A percentile compares a stretch with the other conserved stretches of the same genome.
These are phyloP conservation scores for Gossypium turneri DNA, from an alignment of 345 rosid species.

Conservation along the genomic window DNA sequence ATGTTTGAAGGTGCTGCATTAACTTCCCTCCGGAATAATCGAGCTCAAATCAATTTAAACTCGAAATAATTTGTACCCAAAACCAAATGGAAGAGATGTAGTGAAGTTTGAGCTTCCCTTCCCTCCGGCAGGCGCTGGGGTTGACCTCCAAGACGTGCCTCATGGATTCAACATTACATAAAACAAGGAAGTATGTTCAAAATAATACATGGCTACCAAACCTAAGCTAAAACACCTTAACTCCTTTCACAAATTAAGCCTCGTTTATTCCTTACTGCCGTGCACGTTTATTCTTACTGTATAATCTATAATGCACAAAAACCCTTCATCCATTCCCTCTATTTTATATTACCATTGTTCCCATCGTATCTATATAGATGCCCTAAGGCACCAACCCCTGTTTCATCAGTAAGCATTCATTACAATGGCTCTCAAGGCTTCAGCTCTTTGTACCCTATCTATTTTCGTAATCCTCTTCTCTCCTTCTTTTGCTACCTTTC, in stretches of 20 bases:
- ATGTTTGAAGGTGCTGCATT: too few relatives aligned
- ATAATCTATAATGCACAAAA: background rate
- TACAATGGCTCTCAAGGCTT: background rate
- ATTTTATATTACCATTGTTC: too few relatives aligned
- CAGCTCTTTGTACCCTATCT: background rate
- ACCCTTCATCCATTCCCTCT: too few relatives aligned
- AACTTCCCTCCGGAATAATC: too few relatives aligned
- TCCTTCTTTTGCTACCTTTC: conserved; percentile 17
- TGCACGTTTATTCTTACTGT: background rate
- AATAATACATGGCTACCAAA: background rate
- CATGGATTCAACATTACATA: background rate
- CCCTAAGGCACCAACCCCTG: background rate
- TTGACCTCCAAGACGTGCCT: background rate
- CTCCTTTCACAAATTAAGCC: background rate
- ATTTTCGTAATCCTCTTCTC: conserved; percentile 17
- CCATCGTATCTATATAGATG: background rate
- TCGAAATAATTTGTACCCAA: too few relatives aligned
- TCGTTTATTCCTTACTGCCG: background rate
- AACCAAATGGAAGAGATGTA: too few relatives aligned
- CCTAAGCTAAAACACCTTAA: background rate
- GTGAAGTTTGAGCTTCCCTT: background rate
- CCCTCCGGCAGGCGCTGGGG: background rate
- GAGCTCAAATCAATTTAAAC: too few relatives aligned
- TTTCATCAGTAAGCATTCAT: background rate
- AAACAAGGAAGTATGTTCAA: background rate